Percentiles rank a stretch among this genome's conserved stretches.
phyloP scores from a whole-genome alignment of 139 green algal species.

The Chlorella sp. region DNA sequence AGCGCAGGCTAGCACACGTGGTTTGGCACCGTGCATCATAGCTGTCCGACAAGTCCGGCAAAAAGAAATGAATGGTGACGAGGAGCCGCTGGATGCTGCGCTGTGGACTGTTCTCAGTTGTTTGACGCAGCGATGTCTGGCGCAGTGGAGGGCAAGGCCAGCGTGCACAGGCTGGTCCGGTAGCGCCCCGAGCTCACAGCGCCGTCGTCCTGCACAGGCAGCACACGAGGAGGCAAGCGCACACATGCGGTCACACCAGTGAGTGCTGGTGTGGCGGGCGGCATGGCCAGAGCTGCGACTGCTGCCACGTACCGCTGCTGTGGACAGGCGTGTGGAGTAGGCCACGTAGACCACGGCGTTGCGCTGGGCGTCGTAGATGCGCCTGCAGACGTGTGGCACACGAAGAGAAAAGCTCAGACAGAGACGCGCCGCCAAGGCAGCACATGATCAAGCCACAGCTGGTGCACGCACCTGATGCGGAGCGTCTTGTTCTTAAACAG shows the following conservation, averaged over 20 bases:
- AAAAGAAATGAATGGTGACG: not conserved
- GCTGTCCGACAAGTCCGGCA: not conserved
- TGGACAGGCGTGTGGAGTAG: not conserved
- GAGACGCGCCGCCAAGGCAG: not conserved
- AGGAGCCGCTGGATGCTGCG: not conserved
- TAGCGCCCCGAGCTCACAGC: not conserved
- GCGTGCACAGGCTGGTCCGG: not conserved
- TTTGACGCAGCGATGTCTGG: not conserved
- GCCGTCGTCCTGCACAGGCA: not conserved
- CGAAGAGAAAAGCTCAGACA: not conserved
- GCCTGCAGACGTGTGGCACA: not conserved
- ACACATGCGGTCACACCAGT: not conserved
- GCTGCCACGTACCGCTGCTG: not conserved
- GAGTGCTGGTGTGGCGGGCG: not conserved
- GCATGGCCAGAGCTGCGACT: not conserved
- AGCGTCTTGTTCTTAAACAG: conserved; percentile 7
- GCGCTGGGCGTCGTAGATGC: not conserved
- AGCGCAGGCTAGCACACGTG: no score
- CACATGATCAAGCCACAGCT: not conserved
- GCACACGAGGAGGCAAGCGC: not conserved
- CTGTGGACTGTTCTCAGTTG: not conserved
- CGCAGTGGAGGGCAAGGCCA: not conserved
- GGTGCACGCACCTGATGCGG: not conserved
- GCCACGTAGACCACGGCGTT: not conserved
- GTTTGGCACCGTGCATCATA: not conserved